A percentile compares a stretch with the other conserved stretches of the same genome.
Conservation (phyloP, 2,329 filamentous ascomycete species). For the Hymenoscyphus infarciens region DNA sequence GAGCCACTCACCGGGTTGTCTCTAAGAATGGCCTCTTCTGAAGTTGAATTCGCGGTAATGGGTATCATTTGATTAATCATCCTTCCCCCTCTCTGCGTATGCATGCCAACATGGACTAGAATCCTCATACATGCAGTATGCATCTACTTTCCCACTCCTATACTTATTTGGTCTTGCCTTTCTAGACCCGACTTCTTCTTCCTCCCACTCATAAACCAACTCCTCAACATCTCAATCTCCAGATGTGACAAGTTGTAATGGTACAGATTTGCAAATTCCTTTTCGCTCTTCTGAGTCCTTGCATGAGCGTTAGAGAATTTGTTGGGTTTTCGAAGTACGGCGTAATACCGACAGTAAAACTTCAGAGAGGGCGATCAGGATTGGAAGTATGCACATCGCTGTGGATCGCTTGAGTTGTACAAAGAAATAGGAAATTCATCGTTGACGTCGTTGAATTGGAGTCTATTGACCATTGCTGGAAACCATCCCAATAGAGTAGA, state of each 20-base stretch:
- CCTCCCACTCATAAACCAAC: background rate
- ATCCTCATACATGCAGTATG: background rate
- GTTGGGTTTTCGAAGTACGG: background rate
- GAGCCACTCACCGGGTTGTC: too few species aligned
- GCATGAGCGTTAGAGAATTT: background rate
- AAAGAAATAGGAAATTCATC: conserved; percentile 4
- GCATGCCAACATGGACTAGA: background rate
- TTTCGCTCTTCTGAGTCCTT: background rate
- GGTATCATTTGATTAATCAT: conserved; percentile 6
- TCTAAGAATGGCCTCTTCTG: background rate
- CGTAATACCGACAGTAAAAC: background rate
- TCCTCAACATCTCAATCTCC: background rate
- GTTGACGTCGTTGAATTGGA: conserved; percentile 1
- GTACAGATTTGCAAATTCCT: background rate
- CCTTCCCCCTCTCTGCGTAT: background rate
- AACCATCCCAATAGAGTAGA: background rate
- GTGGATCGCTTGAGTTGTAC: background rate
- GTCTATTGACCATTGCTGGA: background rate
- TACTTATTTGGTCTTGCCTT: background rate
- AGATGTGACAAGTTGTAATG: background rate
- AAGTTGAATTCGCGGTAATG: background rate
- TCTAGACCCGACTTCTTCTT: background rate
- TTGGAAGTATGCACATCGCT: background rate
- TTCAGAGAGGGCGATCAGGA: background rate
- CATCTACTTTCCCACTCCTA: background rate